Evolutionary conservation across 345 rosid species (phyloP).

Genomic region (Carallia brachiata): DNA sequence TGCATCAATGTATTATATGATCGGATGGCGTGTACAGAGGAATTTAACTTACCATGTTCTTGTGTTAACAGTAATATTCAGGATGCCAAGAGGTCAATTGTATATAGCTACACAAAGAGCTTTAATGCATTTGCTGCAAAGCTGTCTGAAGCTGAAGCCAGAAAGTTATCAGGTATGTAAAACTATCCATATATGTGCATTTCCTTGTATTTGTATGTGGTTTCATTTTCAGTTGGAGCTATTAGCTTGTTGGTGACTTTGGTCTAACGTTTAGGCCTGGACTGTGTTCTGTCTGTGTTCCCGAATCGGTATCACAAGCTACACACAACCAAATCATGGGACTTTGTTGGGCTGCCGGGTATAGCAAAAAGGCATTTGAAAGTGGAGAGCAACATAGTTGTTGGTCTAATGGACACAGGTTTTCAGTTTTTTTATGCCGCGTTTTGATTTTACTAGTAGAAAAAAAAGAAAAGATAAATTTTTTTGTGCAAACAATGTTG

Average conservation of each 20-base stretch:
- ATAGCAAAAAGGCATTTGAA: slow-evolving; percentile 60
- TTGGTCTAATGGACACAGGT: slow-evolving; percentile 87
- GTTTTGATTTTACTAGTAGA: not conserved
- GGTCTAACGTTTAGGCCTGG: slow-evolving; percentile 41
- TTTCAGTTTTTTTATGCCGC: not conserved
- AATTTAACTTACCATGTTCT: not conserved
- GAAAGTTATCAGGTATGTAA: slow-evolving; percentile 44
- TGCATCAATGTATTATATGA: no score
- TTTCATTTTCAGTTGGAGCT: not conserved
- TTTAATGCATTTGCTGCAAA: slow-evolving; percentile 94
- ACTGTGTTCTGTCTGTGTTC: slow-evolving; percentile 53
- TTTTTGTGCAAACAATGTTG: not conserved
- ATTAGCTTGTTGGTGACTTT: not conserved
- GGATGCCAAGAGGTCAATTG: slow-evolving; percentile 60
- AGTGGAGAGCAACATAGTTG: slow-evolving; percentile 61
- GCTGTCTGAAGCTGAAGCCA: slow-evolving; percentile 60
- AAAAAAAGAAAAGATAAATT: not conserved
- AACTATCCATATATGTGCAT: not conserved
- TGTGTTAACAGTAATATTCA: slow-evolving; percentile 33
- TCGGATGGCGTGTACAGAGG: no score
- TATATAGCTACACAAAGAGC: slow-evolving; percentile 75
- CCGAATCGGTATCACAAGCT: slow-evolving; percentile 63
- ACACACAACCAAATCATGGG: slow-evolving; percentile 92
- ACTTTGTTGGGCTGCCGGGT: slow-evolving; percentile 76
- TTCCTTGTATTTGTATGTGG: not conserved